phyloP scores from a whole-genome alignment of 2,329 filamentous ascomycete species.

The Neofusicoccum kwambonambiense region DNA sequence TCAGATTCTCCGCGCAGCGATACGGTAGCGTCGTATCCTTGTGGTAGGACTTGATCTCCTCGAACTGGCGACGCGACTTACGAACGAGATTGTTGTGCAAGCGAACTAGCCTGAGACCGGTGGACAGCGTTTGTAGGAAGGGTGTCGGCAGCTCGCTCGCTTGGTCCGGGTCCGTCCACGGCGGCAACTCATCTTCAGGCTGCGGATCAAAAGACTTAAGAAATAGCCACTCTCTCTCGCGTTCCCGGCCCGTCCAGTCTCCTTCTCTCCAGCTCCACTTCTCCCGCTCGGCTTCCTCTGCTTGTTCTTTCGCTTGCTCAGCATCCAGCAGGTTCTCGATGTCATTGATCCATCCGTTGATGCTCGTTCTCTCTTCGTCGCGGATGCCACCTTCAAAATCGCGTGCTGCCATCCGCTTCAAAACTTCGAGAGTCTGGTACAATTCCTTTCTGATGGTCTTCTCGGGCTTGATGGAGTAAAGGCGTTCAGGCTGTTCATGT shows the following conservation, averaged over 20 bases:
- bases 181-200: slow-evolving; percentile 60
- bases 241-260: slow-evolving; percentile 70
- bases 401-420: slow-evolving; percentile 87
- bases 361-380: slow-evolving; percentile 71
- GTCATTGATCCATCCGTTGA: slow-evolving; percentile 75
- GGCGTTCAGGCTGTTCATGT: slow-evolving; percentile 79
- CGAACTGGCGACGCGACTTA: slow-evolving; percentile 82
- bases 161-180: slow-evolving; percentile 62
- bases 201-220: slow-evolving; percentile 68
- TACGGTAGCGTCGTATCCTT: slow-evolving; percentile 95
- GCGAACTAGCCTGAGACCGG: slow-evolving; percentile 76
- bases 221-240: slow-evolving; percentile 79
- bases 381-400: slow-evolving; percentile 82
- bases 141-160: slow-evolving; percentile 60
- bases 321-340: slow-evolving; percentile 73
- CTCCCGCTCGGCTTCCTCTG: slow-evolving; percentile 69
- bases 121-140: slow-evolving; percentile 72
- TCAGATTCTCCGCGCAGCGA: slow-evolving; percentile 85
- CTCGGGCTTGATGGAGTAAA: slow-evolving; percentile 86
- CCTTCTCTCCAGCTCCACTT: slow-evolving; percentile 78
- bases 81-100: slow-evolving; percentile 88
- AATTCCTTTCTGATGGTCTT: slow-evolving; percentile 81
- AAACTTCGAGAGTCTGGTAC: slow-evolving; percentile 80
- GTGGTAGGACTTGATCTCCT: slow-evolving; percentile 84
- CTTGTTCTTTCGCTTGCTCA: slow-evolving; percentile 74